These are phyloP conservation scores for Austroboletus novae-zelandiae DNA, from an alignment of 1,284 basidiomycete genomes.

Conservation along the genomic window DNA sequence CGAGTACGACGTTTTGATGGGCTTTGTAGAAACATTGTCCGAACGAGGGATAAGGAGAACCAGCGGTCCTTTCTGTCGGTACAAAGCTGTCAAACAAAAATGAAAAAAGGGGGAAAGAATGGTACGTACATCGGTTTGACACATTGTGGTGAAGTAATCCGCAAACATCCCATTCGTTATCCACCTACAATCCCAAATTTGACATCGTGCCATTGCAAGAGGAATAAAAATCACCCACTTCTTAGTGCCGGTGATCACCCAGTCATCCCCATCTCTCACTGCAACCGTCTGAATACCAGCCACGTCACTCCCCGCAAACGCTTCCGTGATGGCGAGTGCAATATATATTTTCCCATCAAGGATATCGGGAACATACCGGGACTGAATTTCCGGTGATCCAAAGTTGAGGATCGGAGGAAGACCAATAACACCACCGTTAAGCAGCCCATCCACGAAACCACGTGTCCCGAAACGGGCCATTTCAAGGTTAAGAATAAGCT, in stretches of 20 bases:
- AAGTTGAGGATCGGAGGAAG: slow-evolving; percentile 88
- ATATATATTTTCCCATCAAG: slow-evolving; percentile 82
- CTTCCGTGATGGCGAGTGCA: slow-evolving; percentile 72
- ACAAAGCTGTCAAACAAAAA: slow-evolving; percentile 4
- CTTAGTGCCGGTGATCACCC: slow-evolving; percentile 89
- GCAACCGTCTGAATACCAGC: slow-evolving; percentile 83
- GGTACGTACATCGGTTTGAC: slow-evolving; percentile 56
- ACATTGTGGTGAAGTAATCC: slow-evolving; percentile 79
- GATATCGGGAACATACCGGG: slow-evolving; percentile 68
- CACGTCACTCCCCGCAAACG: slow-evolving; percentile 94
- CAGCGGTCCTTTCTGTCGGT: slow-evolving; percentile 68
- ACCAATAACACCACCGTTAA: slow-evolving; percentile 82
- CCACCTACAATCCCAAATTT: slow-evolving; percentile 54
- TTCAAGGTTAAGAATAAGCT: slow-evolving; percentile 87
- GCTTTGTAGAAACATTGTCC: slow-evolving; percentile 84
- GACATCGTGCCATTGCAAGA: not conserved
- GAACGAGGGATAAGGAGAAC: slow-evolving; percentile 83
- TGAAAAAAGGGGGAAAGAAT: not conserved
- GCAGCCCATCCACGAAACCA: slow-evolving; percentile 80
- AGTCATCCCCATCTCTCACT: slow-evolving; percentile 76
- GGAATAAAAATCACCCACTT: slow-evolving; percentile 43
- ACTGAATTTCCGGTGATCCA: slow-evolving; percentile 71
- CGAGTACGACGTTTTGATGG: slow-evolving; percentile 90
- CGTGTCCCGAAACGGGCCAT: slow-evolving; percentile 79
- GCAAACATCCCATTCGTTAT: slow-evolving; percentile 89